Percentiles rank a stretch among this genome's conserved stretches.
Evolutionary conservation across 2,329 filamentous ascomycete genomes (phyloP).

Genomic region (Botrytis hyacinthi): DNA sequence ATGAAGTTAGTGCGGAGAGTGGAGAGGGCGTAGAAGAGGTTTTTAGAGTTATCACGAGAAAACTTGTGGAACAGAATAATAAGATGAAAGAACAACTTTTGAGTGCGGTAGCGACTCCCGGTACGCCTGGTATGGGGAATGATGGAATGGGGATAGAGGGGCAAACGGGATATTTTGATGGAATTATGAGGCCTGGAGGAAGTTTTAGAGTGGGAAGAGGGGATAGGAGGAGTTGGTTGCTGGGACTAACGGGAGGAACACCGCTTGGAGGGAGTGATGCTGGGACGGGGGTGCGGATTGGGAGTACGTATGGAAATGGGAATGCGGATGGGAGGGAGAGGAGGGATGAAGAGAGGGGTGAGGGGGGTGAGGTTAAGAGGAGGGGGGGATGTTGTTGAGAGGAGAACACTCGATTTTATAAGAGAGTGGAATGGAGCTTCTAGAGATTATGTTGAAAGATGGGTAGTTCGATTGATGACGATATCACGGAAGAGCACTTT

Average conservation of each 20-base stretch:
- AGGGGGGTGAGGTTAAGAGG: background rate
- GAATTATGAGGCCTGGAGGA: conserved; percentile 46
- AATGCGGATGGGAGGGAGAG: conserved; percentile 3
- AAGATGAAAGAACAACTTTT: conserved; percentile 50
- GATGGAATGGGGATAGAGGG: conserved; percentile 27
- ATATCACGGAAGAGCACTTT: background rate
- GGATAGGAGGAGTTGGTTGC: conserved; percentile 64
- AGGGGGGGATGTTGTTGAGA: conserved; percentile 14
- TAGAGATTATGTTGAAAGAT: background rate
- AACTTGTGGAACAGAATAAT: conserved; percentile 71
- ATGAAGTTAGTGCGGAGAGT: conserved; percentile 92
- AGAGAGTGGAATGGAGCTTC: background rate
- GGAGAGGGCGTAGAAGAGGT: conserved; percentile 97
- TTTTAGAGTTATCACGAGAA: conserved; percentile 85
- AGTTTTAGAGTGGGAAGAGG: conserved; percentile 58
- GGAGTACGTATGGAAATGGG: background rate
- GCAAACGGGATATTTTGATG: conserved; percentile 47
- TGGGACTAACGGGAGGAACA: conserved; percentile 1
- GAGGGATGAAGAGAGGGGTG: background rate
- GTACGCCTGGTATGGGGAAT: conserved; percentile 38
- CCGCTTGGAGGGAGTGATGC: conserved; percentile 3
- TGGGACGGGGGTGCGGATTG: background rate
- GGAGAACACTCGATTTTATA: background rate
- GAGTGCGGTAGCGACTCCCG: conserved; percentile 47
- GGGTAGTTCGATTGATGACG: background rate